Percentiles rank a stretch among this genome's conserved stretches.
These are phyloP conservation scores for Cubamyces sp. DNA, from an alignment of 768 basidiomycete species.

Conservation along the genomic window DNA sequence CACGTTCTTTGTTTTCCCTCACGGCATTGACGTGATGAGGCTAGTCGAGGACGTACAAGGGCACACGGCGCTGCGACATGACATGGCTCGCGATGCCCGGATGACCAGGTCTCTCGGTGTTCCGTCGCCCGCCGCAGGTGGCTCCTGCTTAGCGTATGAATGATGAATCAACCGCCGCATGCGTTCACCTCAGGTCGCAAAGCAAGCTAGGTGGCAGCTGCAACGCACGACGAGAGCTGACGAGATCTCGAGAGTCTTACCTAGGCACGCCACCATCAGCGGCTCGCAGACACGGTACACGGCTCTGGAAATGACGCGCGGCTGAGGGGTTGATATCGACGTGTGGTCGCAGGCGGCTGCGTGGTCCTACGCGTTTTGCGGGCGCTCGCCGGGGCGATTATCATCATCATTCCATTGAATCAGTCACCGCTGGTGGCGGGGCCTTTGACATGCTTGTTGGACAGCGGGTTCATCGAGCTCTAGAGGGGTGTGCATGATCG, in stretches of 20 bases:
- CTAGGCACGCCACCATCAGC: constrained; percentile 13
- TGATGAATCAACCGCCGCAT: too few species aligned
- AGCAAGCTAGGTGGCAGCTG: not conserved
- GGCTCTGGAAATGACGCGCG: not conserved
- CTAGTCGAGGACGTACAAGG: constrained; percentile 7
- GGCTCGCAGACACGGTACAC: not conserved
- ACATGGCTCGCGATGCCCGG: not conserved
- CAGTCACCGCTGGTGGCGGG: too few species aligned
- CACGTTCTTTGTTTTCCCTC: constrained; percentile 1
- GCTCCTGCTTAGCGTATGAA: too few species aligned
- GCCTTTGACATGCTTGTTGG: too few species aligned
- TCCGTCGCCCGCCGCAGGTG: not conserved
- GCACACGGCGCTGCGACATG: not conserved
- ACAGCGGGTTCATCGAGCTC: too few species aligned
- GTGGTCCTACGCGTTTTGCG: too few species aligned
- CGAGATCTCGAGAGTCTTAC: not conserved
- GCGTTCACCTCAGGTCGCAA: too few species aligned
- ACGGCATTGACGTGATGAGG: constrained; percentile 19
- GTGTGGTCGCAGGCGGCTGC: too few species aligned
- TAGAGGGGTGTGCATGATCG: not conserved
- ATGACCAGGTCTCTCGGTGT: not conserved
- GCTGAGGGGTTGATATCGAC: too few species aligned
- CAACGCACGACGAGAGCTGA: too few species aligned
- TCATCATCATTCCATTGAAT: too few species aligned
- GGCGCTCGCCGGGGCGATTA: too few species aligned